phyloP scores from a whole-genome alignment of 768 basidiomycete species.

The Amylocystis lapponica region DNA sequence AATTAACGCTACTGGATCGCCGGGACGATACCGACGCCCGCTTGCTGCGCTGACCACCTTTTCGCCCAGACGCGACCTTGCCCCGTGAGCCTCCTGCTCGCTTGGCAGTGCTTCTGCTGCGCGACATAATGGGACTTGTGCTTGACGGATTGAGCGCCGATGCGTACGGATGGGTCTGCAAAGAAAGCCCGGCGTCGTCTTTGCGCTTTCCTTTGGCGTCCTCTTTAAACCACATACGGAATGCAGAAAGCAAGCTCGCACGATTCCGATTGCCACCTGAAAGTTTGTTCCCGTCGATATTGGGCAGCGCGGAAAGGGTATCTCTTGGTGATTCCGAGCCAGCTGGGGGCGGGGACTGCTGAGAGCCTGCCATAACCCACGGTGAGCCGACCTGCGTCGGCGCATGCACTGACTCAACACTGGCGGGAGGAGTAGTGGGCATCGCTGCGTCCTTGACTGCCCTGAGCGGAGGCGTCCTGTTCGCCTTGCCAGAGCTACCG shows the following conservation, averaged over 20 bases:
- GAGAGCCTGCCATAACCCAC: slow-evolving; percentile 60
- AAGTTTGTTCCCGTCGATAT: slow-evolving; percentile 30
- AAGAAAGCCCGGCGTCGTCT: slow-evolving; percentile 24
- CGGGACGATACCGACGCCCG: slow-evolving; percentile 75
- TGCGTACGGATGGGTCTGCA: slow-evolving; percentile 10
- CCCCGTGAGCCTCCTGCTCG: slow-evolving; percentile 39
- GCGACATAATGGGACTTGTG: slow-evolving; percentile 17
- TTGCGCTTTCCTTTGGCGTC: slow-evolving; percentile 86
- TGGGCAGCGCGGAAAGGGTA: slow-evolving; percentile 44
- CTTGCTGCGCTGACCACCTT: slow-evolving; percentile 48
- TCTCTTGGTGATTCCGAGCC: slow-evolving; percentile 50
- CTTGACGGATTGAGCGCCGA: slow-evolving; percentile 10
- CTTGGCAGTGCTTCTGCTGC: slow-evolving; percentile 36
- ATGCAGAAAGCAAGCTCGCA: slow-evolving; percentile 77
- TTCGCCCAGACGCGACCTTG: slow-evolving; percentile 12
- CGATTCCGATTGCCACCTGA: slow-evolving; percentile 48
- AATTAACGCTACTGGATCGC: slow-evolving; percentile 89
- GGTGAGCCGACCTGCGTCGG: slow-evolving; percentile 52
- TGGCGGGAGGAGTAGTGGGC: slow-evolving; percentile 43
- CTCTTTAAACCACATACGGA: slow-evolving; percentile 91
- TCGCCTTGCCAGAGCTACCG: slow-evolving; percentile 55
- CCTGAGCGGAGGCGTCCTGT: slow-evolving; percentile 65
- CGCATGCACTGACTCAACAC: slow-evolving; percentile 23
- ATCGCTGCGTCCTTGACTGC: slow-evolving; percentile 37
- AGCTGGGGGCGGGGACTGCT: slow-evolving; percentile 37